Evolutionary conservation across 1,284 basidiomycete species (phyloP).

Genomic region (Puccinia horiana): DNA sequence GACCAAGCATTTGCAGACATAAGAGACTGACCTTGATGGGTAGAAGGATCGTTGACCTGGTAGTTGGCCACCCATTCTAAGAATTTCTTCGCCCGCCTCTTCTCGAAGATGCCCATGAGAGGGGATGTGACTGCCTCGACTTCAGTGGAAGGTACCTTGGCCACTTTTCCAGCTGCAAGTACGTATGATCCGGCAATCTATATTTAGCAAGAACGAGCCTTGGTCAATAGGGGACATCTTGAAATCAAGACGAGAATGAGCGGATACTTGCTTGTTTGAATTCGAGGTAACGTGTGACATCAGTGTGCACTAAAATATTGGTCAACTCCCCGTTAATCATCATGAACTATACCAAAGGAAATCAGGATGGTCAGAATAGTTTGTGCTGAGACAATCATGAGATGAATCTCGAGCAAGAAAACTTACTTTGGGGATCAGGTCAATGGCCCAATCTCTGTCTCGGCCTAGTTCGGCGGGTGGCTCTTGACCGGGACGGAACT

Average conservation of each 20-base stretch:
- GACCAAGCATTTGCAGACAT: not conserved
- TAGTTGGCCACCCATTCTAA: slow-evolving; percentile 95
- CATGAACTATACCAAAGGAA: slow-evolving; percentile 74
- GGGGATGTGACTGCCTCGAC: slow-evolving; percentile 93
- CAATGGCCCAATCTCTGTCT: slow-evolving; percentile 92
- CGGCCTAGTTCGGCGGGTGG: slow-evolving; percentile 73
- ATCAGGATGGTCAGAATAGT: not conserved
- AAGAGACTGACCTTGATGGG: slow-evolving; percentile 76
- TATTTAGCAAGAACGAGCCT: not conserved
- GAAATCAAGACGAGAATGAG: not conserved
- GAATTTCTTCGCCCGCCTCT: slow-evolving; percentile 96
- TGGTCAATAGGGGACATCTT: not conserved
- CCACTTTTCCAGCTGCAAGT: slow-evolving; percentile 93
- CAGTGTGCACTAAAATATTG: slow-evolving; percentile 97
- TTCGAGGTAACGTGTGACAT: slow-evolving; percentile 97
- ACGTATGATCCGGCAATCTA: slow-evolving; percentile 93
- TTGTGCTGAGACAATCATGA: not conserved
- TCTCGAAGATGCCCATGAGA: slow-evolving; percentile 98
- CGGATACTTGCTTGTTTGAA: slow-evolving; percentile 76
- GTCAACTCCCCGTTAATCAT: slow-evolving; percentile 97
- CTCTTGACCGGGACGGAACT: slow-evolving; percentile 70
- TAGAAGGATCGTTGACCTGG: slow-evolving; percentile 89
- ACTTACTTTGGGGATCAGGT: slow-evolving; percentile 68
- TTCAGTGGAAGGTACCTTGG: slow-evolving; percentile 96
- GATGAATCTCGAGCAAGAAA: not conserved